Percentiles rank a stretch among this genome's conserved stretches.
phyloP scores from a whole-genome alignment of 345 rosid genomes.

The Hibiscus syriacus region DNA sequence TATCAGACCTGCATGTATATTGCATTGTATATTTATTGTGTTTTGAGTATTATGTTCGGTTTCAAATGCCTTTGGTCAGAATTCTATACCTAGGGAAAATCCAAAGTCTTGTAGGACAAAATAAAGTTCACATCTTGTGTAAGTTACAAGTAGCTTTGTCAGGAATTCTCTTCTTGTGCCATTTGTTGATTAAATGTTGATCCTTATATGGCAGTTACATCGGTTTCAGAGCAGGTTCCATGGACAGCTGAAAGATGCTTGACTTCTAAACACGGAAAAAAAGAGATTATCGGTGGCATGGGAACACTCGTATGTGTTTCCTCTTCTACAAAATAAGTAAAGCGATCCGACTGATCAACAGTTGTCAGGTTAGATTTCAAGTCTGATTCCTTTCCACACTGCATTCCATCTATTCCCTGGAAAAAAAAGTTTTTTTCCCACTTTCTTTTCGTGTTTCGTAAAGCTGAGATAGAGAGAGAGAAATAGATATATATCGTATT shows the following conservation, averaged over 20 bases:
- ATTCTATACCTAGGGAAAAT: neutral
- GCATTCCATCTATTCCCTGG: neutral
- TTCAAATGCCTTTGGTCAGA: neutral
- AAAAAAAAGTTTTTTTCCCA: neutral
- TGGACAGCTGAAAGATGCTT: neutral
- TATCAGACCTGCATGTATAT: neutral
- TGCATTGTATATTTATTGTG: neutral
- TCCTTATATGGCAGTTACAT: conserved; percentile 4
- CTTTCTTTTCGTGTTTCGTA: neutral
- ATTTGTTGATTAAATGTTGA: conserved; percentile 5
- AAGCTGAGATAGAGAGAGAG: neutral
- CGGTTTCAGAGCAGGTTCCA: conserved; percentile 9
- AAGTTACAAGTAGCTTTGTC: neutral
- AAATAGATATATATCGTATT: neutral
- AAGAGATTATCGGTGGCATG: neutral
- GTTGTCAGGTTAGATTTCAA: neutral
- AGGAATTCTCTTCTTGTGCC: neutral
- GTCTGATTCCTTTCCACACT: neutral
- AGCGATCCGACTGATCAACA: neutral
- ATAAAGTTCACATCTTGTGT: neutral
- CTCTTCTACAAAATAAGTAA: neutral
- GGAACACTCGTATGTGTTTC: neutral
- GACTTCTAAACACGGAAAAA: conserved; percentile 7
- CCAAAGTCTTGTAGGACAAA: neutral
- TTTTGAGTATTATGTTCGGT: neutral